A percentile compares a stretch with the other conserved stretches of the same genome.
Evolutionary conservation across 768 basidiomycete species (phyloP).

Genomic region (Lentinula detonsa): DNA sequence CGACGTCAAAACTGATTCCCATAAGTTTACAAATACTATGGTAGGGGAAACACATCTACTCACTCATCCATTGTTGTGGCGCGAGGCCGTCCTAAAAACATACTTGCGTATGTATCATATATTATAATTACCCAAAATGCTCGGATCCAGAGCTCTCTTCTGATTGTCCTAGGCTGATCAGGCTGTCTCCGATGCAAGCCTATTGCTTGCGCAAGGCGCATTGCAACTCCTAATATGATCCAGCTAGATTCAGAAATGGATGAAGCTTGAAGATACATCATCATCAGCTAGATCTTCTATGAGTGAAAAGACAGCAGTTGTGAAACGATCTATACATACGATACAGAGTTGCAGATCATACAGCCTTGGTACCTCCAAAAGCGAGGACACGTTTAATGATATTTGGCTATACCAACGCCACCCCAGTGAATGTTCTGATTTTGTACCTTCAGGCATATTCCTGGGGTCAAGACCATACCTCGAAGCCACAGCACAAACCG

Average conservation of each 20-base stretch:
- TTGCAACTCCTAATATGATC: constrained; percentile 29
- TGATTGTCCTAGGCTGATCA: constrained; percentile 9
- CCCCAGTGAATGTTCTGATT: constrained; percentile 6
- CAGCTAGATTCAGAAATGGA: constrained; percentile 38
- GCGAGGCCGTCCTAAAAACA: constrained; percentile 42
- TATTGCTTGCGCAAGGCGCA: constrained; percentile 36
- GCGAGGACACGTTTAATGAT: constrained; percentile 40
- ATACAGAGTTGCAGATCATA: constrained; percentile 50
- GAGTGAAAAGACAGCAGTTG: not conserved
- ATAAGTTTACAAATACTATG: no score
- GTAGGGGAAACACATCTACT: constrained; percentile 8
- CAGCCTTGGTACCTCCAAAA: constrained; percentile 42
- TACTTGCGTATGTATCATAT: constrained; percentile 7
- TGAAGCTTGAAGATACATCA: constrained; percentile 39
- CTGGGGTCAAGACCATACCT: constrained; percentile 36
- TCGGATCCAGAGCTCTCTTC: constrained; percentile 35
- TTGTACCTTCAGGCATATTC: constrained; percentile 17
- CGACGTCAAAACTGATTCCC: constrained; percentile 28
- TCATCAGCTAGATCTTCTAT: constrained; percentile 33
- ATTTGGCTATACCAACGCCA: constrained; percentile 31
- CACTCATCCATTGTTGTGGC: constrained; percentile 34
- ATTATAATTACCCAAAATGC: constrained; percentile 4
- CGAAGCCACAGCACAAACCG: constrained; percentile 46
- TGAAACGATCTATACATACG: constrained; percentile 19
- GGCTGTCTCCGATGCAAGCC: constrained; percentile 21